Conservation (phyloP, 2,329 filamentous ascomycete genomes). For the Epichloe gansuensis region DNA sequence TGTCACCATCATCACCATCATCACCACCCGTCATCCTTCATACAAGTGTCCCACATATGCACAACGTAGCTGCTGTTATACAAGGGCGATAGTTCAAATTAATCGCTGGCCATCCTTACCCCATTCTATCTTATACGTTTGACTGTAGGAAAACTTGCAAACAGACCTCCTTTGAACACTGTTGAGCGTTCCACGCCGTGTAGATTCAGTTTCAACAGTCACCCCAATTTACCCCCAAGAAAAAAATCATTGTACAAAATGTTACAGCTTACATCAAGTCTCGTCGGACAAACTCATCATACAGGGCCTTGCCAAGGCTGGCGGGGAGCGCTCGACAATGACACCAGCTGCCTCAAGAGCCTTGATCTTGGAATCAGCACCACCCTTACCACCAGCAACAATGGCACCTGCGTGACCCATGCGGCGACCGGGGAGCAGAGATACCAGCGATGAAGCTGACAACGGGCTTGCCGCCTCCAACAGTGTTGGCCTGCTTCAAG, state of each 20-base stretch:
- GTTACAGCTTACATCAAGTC: constrained; percentile 65
- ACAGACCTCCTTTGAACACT: constrained; percentile 10
- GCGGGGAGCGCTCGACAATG: constrained; percentile 90
- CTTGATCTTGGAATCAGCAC: constrained; percentile 94
- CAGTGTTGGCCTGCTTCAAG: constrained; percentile 80
- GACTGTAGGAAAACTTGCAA: constrained; percentile 18
- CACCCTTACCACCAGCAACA: constrained; percentile 93
- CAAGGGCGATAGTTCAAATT: neutral
- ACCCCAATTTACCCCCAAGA: neutral
- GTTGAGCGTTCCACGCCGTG: constrained; percentile 13
- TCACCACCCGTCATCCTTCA: no score
- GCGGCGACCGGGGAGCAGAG: constrained; percentile 86
- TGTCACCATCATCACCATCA: no score
- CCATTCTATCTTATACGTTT: constrained; percentile 23
- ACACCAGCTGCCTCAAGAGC: constrained; percentile 84
- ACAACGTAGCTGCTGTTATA: neutral
- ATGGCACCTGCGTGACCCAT: constrained; percentile 99
- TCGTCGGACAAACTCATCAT: constrained; percentile 89
- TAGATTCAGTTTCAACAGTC: constrained; percentile 6
- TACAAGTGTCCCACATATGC: no score
- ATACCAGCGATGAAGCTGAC: constrained; percentile 98
- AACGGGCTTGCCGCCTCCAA: constrained; percentile 77
- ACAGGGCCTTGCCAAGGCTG: constrained; percentile 80
- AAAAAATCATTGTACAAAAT: constrained; percentile 3
- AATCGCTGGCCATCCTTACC: constrained; percentile 4